Evolutionary conservation across 257 asterid genomes (phyloP).

Genomic region (Solanum okadae): DNA sequence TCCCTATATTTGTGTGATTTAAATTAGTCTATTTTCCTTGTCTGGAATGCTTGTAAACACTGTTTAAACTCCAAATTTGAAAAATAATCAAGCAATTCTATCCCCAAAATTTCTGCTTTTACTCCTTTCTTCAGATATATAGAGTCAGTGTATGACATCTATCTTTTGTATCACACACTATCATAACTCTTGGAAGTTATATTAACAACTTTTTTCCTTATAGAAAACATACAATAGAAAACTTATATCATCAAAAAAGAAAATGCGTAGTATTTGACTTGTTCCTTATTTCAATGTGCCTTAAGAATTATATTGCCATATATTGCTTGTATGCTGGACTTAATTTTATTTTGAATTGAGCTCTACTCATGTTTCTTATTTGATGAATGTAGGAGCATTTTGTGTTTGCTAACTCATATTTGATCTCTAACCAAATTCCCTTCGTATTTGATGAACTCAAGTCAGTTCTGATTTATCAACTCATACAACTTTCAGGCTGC

Average conservation of each 20-base stretch:
- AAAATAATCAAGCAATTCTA: background rate
- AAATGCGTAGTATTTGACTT: background rate
- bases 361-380: background rate
- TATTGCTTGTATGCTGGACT: background rate
- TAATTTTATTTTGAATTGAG: background rate
- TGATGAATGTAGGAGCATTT: background rate
- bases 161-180: background rate
- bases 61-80: background rate
- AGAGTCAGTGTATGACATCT: background rate
- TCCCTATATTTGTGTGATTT: background rate
- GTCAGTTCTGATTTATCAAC: background rate
- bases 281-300: background rate
- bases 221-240: background rate
- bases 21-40: background rate
- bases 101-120: background rate
- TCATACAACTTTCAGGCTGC: slow-evolving; percentile 58
- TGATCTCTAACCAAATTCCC: background rate
- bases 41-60: background rate
- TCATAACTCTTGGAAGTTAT: background rate
- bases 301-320: background rate
- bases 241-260: background rate
- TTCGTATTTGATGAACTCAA: background rate
- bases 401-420: background rate
- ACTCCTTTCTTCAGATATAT: background rate
- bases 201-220: background rate